Conservation (phyloP, 2,329 filamentous ascomycete genomes). For the Botrytis paeoniae region DNA sequence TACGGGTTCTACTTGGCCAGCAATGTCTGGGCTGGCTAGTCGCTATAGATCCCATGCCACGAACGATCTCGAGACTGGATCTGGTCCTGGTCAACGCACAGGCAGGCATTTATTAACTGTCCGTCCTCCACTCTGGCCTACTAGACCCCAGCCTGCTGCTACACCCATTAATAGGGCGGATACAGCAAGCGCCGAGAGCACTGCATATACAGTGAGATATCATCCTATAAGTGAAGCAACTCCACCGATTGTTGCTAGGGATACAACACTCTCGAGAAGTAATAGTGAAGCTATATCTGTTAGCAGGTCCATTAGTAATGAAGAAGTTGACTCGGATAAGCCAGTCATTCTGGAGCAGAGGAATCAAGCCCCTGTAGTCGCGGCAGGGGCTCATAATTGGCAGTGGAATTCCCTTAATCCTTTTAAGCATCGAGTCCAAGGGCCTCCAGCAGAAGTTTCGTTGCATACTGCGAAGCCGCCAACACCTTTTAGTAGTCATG, state of each 20-base stretch:
- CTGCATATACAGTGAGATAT: constrained; percentile 61
- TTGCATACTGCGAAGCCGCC: constrained; percentile 29
- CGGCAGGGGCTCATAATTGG: constrained; percentile 16
- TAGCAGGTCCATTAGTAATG: constrained; percentile 17
- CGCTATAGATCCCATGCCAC: constrained; percentile 30
- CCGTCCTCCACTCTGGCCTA: constrained; percentile 46
- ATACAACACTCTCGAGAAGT: constrained; percentile 23
- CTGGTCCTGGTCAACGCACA: constrained; percentile 15
- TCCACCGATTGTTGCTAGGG: constrained; percentile 23
- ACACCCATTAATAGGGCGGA: constrained; percentile 61
- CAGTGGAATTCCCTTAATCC: constrained; percentile 34
- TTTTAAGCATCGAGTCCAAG: constrained; percentile 32
- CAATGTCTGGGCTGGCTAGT: constrained; percentile 35
- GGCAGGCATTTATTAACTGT: constrained; percentile 23
- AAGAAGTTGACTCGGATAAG: constrained; percentile 23
- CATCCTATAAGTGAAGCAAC: constrained; percentile 50
- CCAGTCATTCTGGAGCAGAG: constrained; percentile 32
- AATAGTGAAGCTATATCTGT: constrained; percentile 31
- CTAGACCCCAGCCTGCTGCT: constrained; percentile 52
- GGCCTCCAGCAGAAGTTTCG: constrained; percentile 36
- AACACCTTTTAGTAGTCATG: constrained; percentile 25
- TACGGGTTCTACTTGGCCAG: constrained; percentile 45
- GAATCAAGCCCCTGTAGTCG: constrained; percentile 1
- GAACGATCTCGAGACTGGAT: constrained; percentile 30
- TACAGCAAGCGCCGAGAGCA: constrained; percentile 61